These are phyloP conservation scores for Russula virescens DNA, from an alignment of 768 basidiomycete genomes.

Conservation along the genomic window DNA sequence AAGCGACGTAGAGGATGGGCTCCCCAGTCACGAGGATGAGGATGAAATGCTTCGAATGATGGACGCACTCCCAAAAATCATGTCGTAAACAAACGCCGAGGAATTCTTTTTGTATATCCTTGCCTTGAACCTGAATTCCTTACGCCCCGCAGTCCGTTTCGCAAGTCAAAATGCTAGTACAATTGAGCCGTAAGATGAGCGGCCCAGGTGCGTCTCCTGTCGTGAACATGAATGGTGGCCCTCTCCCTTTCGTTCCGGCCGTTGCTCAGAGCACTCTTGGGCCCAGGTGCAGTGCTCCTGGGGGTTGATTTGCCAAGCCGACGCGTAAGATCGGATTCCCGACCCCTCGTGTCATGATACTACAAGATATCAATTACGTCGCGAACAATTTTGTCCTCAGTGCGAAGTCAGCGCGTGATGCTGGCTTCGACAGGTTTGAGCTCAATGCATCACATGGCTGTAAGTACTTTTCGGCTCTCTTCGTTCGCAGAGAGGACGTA, in stretches of 20 bases:
- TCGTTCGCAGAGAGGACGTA: not conserved
- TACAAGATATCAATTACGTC: constrained; percentile 53
- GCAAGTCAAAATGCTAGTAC: no score
- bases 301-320: constrained; percentile 32
- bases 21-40: no score
- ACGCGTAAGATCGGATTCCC: constrained; percentile 54
- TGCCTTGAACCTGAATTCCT: no score
- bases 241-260: constrained; percentile 53
- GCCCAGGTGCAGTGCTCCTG: constrained; percentile 33
- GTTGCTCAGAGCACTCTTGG: constrained; percentile 65
- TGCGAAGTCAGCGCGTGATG: constrained; percentile 53
- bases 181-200: no score
- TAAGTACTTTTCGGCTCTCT: constrained; percentile 31
- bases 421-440: constrained; percentile 85
- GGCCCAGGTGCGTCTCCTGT: no score
- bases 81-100: no score
- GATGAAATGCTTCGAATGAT: no score
- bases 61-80: no score
- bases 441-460: constrained; percentile 85
- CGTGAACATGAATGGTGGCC: constrained; percentile 61
- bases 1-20: no score
- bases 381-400: constrained; percentile 61
- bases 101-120: no score
- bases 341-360: constrained; percentile 53
- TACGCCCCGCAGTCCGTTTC: no score